Evolutionary conservation across 768 basidiomycete genomes (phyloP).

Genomic region (Pleurotus djamor): DNA sequence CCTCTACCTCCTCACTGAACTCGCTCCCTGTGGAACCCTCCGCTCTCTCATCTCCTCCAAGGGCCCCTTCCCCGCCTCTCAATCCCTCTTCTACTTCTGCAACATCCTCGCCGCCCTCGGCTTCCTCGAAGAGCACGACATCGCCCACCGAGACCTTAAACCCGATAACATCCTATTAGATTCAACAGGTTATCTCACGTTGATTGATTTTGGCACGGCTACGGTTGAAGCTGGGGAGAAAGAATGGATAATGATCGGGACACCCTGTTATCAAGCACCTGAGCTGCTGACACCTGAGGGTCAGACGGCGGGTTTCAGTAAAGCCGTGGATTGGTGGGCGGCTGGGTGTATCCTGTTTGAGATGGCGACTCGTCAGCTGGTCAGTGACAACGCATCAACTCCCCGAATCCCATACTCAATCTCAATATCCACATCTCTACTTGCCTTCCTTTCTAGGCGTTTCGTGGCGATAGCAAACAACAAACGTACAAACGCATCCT

Average conservation of each 20-base stretch:
- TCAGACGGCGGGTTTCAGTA: conserved; percentile 15
- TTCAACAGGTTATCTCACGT: conserved; percentile 49
- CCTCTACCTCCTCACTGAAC: conserved; percentile 51
- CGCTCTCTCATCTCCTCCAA: conserved; percentile 28
- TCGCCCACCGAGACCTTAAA: conserved; percentile 57
- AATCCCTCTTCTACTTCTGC: conserved; percentile 48
- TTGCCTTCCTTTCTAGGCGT: conserved; percentile 11
- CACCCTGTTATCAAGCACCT: conserved; percentile 47
- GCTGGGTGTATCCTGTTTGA: conserved; percentile 50
- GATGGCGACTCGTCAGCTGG: conserved; percentile 39
- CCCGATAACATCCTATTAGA: conserved; percentile 58
- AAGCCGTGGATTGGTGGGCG: conserved; percentile 55
- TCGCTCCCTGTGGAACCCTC: conserved; percentile 42
- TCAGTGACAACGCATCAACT: conserved; percentile 17
- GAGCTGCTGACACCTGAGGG: conserved; percentile 28
- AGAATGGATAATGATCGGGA: conserved; percentile 38
- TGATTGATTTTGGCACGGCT: conserved; percentile 52
- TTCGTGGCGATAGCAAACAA: conserved; percentile 15
- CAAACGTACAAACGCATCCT: conserved; percentile 23
- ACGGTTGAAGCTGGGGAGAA: conserved; percentile 15
- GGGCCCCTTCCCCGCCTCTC: conserved; percentile 26
- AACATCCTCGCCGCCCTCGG: conserved; percentile 50
- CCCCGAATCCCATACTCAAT: background rate
- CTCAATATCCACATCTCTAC: background rate
- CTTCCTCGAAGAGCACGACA: conserved; percentile 39